Evolutionary conservation across 306 rosid genomes (phyloP).

Genomic region (Gillenia trifoliata): DNA sequence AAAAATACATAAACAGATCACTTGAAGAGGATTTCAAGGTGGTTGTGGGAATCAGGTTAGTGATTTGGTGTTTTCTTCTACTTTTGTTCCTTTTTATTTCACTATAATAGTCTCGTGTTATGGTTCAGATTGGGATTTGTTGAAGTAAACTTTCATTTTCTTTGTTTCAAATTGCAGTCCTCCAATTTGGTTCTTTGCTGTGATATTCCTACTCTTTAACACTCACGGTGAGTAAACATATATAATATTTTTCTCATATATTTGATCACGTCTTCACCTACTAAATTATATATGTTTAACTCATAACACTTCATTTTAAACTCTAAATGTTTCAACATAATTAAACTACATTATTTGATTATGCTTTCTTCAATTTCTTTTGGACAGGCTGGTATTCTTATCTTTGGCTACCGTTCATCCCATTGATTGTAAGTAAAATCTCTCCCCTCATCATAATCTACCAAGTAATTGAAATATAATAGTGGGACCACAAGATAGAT

Average conservation of each 20-base stretch:
- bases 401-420: slow-evolving; percentile 77
- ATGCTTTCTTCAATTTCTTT: background rate
- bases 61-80: background rate
- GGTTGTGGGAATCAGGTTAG: slow-evolving; percentile 83
- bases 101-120: background rate
- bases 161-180: slow-evolving; percentile 41
- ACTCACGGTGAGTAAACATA: slow-evolving; percentile 53
- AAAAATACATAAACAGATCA: slow-evolving; percentile 71
- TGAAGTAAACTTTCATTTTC: no score
- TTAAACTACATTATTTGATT: background rate
- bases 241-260: background rate
- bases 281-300: background rate
- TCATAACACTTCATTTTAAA: no score
- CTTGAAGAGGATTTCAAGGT: slow-evolving; percentile 91
- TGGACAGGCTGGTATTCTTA: slow-evolving; percentile 73
- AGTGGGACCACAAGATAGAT: background rate
- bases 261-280: background rate
- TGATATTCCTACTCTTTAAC: slow-evolving; percentile 63
- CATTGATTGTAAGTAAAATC: slow-evolving; percentile 66
- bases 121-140: background rate
- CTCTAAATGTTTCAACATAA: background rate
- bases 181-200: slow-evolving; percentile 77
- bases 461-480: background rate
- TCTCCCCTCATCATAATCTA: background rate
- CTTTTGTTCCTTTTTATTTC: background rate